These are phyloP conservation scores for Plectranthus barbatus DNA, from an alignment of 257 asterid species.

Conservation along the genomic window DNA sequence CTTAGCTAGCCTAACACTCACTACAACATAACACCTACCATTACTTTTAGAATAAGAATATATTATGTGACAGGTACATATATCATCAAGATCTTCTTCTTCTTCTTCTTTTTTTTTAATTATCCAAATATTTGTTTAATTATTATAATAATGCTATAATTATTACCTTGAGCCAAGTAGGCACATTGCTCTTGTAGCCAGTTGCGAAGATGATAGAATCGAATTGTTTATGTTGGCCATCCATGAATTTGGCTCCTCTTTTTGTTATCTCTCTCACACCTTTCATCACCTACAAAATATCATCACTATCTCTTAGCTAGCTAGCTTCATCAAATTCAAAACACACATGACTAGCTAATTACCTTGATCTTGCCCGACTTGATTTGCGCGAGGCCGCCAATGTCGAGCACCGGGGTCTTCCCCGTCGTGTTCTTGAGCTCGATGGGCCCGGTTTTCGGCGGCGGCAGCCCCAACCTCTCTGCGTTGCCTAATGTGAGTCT, in stretches of 20 bases:
- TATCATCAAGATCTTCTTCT: neutral
- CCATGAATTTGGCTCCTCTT: constrained; percentile 69
- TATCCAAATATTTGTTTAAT: neutral
- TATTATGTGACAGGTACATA: neutral
- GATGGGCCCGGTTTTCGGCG: constrained; percentile 84
- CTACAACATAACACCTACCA: too few species aligned
- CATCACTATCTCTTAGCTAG: neutral
- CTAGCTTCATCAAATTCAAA: too few species aligned
- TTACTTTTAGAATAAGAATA: neutral
- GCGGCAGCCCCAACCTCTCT: constrained; percentile 48
- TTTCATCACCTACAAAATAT: constrained; percentile 42
- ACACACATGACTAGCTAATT: too few species aligned
- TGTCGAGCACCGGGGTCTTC: constrained; percentile 83
- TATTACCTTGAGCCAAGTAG: constrained; percentile 80
- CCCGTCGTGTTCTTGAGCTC: constrained; percentile 80
- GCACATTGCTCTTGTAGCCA: constrained; percentile 96
- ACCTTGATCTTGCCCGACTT: constrained; percentile 73
- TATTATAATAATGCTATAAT: too few species aligned
- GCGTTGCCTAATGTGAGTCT: constrained; percentile 52
- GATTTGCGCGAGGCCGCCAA: constrained; percentile 61
- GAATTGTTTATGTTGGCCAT: constrained; percentile 72
- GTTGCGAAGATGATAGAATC: too few species aligned
- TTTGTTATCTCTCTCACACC: constrained; percentile 73
- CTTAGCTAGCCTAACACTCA: constrained; percentile 4
- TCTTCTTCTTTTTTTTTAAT: neutral